Evolutionary conservation across 164 flowering plant species (phyloP).

Genomic region (Vitis rupestris): DNA sequence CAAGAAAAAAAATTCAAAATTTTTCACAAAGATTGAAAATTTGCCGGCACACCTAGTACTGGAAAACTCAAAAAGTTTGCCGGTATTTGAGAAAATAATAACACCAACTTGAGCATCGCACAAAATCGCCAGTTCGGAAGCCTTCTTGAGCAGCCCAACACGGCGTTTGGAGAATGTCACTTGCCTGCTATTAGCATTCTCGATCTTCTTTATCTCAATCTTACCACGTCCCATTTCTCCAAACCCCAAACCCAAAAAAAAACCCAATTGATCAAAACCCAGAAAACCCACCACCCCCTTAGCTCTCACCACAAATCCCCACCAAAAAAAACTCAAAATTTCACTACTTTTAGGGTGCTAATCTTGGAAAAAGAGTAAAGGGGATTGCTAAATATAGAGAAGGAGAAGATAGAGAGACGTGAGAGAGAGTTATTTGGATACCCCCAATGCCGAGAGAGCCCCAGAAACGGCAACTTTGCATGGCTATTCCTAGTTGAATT

Average conservation of each 20-base stretch:
- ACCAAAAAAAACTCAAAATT: conserved; percentile 1
- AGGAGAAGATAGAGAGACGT: conserved; percentile 31
- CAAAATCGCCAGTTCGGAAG: conserved; percentile 60
- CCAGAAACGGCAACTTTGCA: conserved; percentile 55
- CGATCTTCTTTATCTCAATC: conserved; percentile 86
- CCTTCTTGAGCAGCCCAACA: conserved; percentile 72
- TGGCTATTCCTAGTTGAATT: conserved; percentile 36
- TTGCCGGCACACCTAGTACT: conserved; percentile 44
- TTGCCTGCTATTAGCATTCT: conserved; percentile 74
- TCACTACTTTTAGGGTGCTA: conserved; percentile 3
- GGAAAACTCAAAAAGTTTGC: conserved; percentile 73
- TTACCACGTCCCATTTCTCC: conserved; percentile 71
- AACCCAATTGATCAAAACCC: conserved; percentile 9
- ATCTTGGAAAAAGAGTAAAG: conserved; percentile 20
- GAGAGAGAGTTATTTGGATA: conserved; percentile 14
- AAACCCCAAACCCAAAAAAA: conserved; percentile 9
- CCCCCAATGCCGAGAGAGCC: conserved; percentile 32
- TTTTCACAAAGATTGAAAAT: background rate
- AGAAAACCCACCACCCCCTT: background rate
- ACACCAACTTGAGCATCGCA: conserved; percentile 85
- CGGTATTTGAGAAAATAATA: conserved; percentile 74
- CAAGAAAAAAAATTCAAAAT: background rate
- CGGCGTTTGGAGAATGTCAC: conserved; percentile 87
- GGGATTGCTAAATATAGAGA: conserved; percentile 33
- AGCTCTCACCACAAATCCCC: background rate